Conservation (phyloP, 768 basidiomycete genomes). For the Panellus pusillus region DNA sequence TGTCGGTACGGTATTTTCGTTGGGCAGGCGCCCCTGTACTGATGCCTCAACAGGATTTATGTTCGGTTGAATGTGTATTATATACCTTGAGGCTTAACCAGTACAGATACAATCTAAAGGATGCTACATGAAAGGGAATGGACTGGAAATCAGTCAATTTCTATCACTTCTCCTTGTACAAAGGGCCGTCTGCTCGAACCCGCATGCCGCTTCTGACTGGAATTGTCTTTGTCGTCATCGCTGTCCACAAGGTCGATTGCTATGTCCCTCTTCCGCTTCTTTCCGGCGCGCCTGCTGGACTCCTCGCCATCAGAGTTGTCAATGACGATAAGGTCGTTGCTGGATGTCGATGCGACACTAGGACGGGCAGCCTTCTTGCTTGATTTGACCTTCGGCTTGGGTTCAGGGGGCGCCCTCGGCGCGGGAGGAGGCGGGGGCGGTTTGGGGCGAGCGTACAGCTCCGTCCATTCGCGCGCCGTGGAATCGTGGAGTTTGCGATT, state of each 20-base stretch:
- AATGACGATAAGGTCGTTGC: constrained; percentile 27
- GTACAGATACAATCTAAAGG: constrained; percentile 7
- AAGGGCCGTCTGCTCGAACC: constrained; percentile 15
- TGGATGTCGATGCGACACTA: constrained; percentile 16
- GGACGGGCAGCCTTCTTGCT: constrained; percentile 20
- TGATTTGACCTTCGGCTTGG: constrained; percentile 38
- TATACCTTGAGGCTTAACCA: neutral
- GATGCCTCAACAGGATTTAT: too few relatives aligned
- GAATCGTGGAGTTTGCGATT: constrained; percentile 72
- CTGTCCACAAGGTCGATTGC: constrained; percentile 31
- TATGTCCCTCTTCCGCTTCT: constrained; percentile 37
- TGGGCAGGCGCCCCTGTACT: too few relatives aligned
- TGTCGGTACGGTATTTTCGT: too few relatives aligned
- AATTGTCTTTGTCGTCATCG: constrained; percentile 20
- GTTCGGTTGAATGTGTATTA: too few relatives aligned
- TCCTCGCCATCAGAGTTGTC: constrained; percentile 33
- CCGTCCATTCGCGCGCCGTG: constrained; percentile 79
- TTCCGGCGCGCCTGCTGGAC: constrained; percentile 19
- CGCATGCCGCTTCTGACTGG: constrained; percentile 22
- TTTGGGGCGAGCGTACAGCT: constrained; percentile 61
- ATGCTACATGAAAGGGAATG: neutral
- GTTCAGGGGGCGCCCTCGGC: constrained; percentile 21
- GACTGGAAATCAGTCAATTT: constrained; percentile 37
- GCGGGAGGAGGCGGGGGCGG: constrained; percentile 30
- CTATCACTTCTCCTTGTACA: constrained; percentile 41